Conservation (phyloP, 2,329 filamentous ascomycete species). For the Xylariomycetidae sp. region DNA sequence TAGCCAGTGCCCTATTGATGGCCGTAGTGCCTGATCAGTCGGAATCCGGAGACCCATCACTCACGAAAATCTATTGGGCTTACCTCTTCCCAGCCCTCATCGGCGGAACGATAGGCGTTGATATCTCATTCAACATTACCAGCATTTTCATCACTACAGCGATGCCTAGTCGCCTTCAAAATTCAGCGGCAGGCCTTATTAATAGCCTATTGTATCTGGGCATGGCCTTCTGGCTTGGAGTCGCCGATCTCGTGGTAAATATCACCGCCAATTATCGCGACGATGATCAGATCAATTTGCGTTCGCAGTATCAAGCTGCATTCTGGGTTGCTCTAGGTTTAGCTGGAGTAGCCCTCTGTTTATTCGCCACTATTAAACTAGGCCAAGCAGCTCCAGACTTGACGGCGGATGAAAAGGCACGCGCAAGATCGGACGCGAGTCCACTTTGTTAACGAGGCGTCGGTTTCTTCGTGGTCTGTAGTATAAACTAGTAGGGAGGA, state of each 20-base stretch:
- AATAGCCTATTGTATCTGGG: constrained; percentile 65
- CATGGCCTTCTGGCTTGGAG: constrained; percentile 60
- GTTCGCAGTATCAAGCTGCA: no score
- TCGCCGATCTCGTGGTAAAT: constrained; percentile 54
- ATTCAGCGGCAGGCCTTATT: constrained; percentile 63
- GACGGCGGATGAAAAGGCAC: constrained; percentile 52
- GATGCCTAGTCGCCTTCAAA: constrained; percentile 61
- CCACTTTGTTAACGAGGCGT: no score
- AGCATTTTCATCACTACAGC: constrained; percentile 72
- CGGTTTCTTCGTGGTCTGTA: no score
- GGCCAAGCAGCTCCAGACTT: constrained; percentile 50
- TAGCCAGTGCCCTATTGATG: constrained; percentile 54
- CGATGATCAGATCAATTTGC: constrained; percentile 51
- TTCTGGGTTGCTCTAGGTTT: constrained; percentile 60
- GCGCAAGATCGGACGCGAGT: no score
- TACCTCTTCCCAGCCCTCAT: constrained; percentile 68
- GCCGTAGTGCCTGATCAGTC: constrained; percentile 52
- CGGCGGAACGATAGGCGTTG: constrained; percentile 64
- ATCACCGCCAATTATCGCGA: constrained; percentile 37
- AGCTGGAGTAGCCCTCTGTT: constrained; percentile 6
- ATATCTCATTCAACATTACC: constrained; percentile 67
- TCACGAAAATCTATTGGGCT: constrained; percentile 70
- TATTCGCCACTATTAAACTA: constrained; percentile 49
- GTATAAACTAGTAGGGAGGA: no score
- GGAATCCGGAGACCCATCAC: no score